A percentile compares a stretch with the other conserved stretches of the same genome.
phyloP scores from a whole-genome alignment of 1,139 yeast species.

The Geotrichum reessii region DNA sequence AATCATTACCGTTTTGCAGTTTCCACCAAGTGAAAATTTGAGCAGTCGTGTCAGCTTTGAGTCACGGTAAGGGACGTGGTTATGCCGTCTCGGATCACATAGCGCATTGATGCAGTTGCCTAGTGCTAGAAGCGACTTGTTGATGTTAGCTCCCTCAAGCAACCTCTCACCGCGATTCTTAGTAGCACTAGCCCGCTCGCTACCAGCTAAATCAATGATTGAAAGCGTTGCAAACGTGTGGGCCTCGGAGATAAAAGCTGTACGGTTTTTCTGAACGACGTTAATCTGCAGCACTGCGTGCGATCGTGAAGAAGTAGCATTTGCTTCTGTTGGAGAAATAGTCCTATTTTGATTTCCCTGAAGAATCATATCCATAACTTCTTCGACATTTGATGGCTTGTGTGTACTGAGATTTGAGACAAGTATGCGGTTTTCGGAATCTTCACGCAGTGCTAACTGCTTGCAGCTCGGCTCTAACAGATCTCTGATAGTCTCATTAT shows the following conservation, averaged over 20 bases:
- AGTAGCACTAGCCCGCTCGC: constrained; percentile 89
- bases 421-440: constrained; percentile 58
- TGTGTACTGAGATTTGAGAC: constrained; percentile 71
- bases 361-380: constrained; percentile 73
- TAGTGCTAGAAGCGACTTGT: constrained; percentile 72
- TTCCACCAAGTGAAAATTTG: constrained; percentile 88
- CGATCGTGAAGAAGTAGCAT: constrained; percentile 81
- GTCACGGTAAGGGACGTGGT: constrained; percentile 80
- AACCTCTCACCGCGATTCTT: constrained; percentile 73
- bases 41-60: constrained; percentile 72
- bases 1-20: constrained; percentile 91
- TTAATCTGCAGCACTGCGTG: constrained; percentile 88
- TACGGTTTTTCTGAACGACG: constrained; percentile 54
- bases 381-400: constrained; percentile 55
- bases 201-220: constrained; percentile 88
- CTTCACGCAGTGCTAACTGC: constrained; percentile 62
- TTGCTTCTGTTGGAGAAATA: constrained; percentile 84
- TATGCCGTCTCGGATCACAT: constrained; percentile 52
- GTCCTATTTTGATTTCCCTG: constrained; percentile 76
- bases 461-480: constrained; percentile 52
- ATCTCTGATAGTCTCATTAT: constrained; percentile 83
- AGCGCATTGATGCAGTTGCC: constrained; percentile 80
- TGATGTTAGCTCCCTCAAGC: constrained; percentile 90
- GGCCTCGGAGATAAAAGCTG: constrained; percentile 59
- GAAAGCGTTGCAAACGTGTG: constrained; percentile 75